Evolutionary conservation across 768 basidiomycete species (phyloP).

Genomic region (Mycena alexandri): DNA sequence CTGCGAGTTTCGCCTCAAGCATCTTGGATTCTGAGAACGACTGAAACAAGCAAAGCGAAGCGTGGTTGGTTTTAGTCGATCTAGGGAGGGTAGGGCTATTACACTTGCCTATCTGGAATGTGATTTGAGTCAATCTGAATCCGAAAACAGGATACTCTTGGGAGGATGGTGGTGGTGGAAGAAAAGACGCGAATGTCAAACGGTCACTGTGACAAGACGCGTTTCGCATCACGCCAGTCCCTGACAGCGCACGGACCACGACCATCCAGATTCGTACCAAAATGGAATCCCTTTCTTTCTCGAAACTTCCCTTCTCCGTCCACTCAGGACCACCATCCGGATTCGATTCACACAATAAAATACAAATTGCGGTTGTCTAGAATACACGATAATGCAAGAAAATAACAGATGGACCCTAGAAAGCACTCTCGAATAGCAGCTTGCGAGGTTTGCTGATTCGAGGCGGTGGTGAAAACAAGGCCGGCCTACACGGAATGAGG

Average conservation of each 20-base stretch:
- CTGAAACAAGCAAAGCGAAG: no score
- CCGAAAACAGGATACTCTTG: no score
- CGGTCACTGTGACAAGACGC: conserved; percentile 28
- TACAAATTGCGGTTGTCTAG: conserved; percentile 31
- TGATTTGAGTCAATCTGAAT: no score
- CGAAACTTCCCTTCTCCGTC: no score
- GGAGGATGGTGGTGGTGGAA: conserved; percentile 29
- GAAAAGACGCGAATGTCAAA: conserved; percentile 27
- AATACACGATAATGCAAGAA: conserved; percentile 32
- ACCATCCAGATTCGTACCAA: conserved; percentile 9
- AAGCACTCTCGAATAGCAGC: conserved; percentile 62
- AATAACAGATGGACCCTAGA: conserved; percentile 44
- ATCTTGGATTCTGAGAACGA: conserved; percentile 42
- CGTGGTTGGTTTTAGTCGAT: no score
- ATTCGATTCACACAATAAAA: conserved; percentile 18
- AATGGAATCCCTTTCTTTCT: no score
- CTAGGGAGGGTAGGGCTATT: no score
- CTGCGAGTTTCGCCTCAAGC: conserved; percentile 92
- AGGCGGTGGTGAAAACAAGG: conserved; percentile 60
- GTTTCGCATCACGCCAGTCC: no score
- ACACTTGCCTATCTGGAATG: no score
- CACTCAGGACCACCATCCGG: conserved; percentile 12
- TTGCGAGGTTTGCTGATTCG: conserved; percentile 62
- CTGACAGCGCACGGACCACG: conserved; percentile 33
- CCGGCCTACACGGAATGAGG: conserved; percentile 55